Conservation (phyloP, 208 protist genomes). For the Vickermania ingenoplastis region DNA sequence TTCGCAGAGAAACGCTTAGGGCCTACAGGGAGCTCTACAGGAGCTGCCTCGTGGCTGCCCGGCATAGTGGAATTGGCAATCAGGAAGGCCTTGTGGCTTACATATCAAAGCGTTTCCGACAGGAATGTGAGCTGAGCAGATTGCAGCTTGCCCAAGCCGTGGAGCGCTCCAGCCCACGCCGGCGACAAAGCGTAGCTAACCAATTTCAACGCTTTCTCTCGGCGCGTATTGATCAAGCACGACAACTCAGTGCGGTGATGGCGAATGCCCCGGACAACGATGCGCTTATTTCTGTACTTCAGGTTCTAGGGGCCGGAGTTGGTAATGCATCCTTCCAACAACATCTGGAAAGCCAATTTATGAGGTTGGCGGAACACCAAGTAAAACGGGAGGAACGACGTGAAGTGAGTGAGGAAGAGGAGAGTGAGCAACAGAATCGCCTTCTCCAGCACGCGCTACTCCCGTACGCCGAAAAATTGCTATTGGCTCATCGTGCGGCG, state of each 20-base stretch:
- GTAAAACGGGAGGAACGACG: slow-evolving; percentile 23
- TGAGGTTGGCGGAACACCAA: slow-evolving; percentile 44
- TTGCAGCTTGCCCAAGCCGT: slow-evolving; percentile 17
- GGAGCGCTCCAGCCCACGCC: slow-evolving; percentile 11
- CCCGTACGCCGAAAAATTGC: slow-evolving; percentile 58
- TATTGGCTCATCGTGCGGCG: slow-evolving; percentile 55
- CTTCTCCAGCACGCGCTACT: slow-evolving; percentile 76
- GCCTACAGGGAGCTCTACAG: slow-evolving; percentile 46
- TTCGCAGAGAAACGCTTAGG: slow-evolving; percentile 26
- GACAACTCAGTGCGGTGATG: slow-evolving; percentile 21
- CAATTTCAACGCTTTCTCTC: slow-evolving; percentile 49
- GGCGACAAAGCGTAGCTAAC: slow-evolving; percentile 11
- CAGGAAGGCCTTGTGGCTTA: slow-evolving; percentile 32
- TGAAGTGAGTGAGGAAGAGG: slow-evolving; percentile 58
- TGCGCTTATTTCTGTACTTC: slow-evolving; percentile 59
- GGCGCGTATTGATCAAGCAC: slow-evolving; percentile 35
- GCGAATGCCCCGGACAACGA: slow-evolving; percentile 26
- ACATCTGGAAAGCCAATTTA: slow-evolving; percentile 40
- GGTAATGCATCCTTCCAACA: slow-evolving; percentile 57
- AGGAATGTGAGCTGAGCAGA: slow-evolving; percentile 25
- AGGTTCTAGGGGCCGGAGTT: slow-evolving; percentile 57
- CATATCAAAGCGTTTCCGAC: slow-evolving; percentile 29
- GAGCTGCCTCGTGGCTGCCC: slow-evolving; percentile 16
- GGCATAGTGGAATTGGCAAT: slow-evolving; percentile 43
- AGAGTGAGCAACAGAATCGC: slow-evolving; percentile 74